Conservation (phyloP, 805 yeast species). For the Brettanomyces anomalus region DNA sequence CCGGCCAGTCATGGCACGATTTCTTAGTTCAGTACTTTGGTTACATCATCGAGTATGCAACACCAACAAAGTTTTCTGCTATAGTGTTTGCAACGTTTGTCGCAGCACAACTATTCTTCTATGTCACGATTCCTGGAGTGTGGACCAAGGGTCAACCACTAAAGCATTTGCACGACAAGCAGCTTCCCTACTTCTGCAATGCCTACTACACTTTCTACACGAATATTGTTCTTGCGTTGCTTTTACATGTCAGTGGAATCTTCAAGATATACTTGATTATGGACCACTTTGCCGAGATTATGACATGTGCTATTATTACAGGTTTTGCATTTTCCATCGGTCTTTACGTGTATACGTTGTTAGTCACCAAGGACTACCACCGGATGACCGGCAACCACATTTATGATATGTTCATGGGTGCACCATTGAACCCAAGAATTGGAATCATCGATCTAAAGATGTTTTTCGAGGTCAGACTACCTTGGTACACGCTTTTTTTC, state of each 20-base stretch:
- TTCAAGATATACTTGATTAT: slow-evolving; percentile 68
- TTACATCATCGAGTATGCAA: slow-evolving; percentile 40
- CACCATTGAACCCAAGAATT: slow-evolving; percentile 91
- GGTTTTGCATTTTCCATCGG: slow-evolving; percentile 65
- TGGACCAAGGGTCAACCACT: slow-evolving; percentile 95
- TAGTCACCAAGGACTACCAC: slow-evolving; percentile 67
- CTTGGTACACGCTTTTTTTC: slow-evolving; percentile 89
- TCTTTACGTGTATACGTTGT: slow-evolving; percentile 61
- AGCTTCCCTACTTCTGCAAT: slow-evolving; percentile 88
- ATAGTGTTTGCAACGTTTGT: slow-evolving; percentile 63
- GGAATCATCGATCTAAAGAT: slow-evolving; percentile 90
- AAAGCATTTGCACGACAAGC: slow-evolving; percentile 67
- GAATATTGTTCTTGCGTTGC: slow-evolving; percentile 47
- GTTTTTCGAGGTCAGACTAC: slow-evolving; percentile 95
- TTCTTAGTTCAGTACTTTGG: slow-evolving; percentile 38
- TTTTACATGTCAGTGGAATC: slow-evolving; percentile 63
- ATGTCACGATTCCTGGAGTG: slow-evolving; percentile 82
- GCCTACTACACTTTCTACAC: slow-evolving; percentile 80
- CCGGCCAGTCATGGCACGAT: slow-evolving; percentile 42
- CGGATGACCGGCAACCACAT: slow-evolving; percentile 86
- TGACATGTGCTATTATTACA: slow-evolving; percentile 80
- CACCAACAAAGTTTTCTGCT: slow-evolving; percentile 59
- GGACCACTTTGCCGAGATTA: slow-evolving; percentile 82
- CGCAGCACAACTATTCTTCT: slow-evolving; percentile 59
- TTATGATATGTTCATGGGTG: slow-evolving; percentile 95